Percentiles rank a stretch among this genome's conserved stretches.
Conservation (phyloP, 1,139 yeast species). For the Magnusiomyces tetraspermus region DNA sequence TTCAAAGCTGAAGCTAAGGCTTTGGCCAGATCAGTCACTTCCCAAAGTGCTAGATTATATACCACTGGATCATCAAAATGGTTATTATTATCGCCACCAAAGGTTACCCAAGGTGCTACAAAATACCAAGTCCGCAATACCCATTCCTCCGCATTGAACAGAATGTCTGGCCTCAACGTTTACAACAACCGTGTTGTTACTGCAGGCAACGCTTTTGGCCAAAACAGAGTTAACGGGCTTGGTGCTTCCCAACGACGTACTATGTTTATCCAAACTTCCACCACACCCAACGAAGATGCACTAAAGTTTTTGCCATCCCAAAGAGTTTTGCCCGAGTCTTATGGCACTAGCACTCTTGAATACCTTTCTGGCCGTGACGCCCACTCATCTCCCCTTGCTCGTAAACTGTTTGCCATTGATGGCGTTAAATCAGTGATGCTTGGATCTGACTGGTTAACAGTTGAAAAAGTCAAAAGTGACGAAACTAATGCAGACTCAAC, state of each 20-base stretch:
- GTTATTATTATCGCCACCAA: too few relatives aligned
- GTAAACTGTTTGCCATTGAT: constrained; percentile 65
- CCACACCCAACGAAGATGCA: constrained; percentile 91
- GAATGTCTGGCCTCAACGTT: too few relatives aligned
- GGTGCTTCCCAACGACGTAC: constrained; percentile 14
- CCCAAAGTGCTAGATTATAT: too few relatives aligned
- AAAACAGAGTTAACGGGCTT: not conserved
- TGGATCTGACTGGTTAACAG: constrained; percentile 78
- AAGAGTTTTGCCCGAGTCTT: constrained; percentile 41
- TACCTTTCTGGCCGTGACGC: constrained; percentile 64
- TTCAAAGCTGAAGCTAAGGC: too few relatives aligned
- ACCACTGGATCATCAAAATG: too few relatives aligned
- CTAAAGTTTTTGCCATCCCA: constrained; percentile 76
- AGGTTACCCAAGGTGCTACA: too few relatives aligned
- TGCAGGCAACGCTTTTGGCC: not conserved
- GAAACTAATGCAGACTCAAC: not conserved
- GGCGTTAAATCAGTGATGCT: constrained; percentile 86
- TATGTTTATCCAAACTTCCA: constrained; percentile 45
- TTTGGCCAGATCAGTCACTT: too few relatives aligned
- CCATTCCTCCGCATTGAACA: too few relatives aligned
- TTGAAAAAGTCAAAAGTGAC: constrained; percentile 49
- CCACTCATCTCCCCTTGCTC: constrained; percentile 72
- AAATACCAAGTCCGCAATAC: too few relatives aligned
- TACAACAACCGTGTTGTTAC: not conserved
- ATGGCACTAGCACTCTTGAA: constrained; percentile 38